Conservation (phyloP, 2,329 filamentous ascomycete species). For the Pseudogymnoascus sp. region DNA sequence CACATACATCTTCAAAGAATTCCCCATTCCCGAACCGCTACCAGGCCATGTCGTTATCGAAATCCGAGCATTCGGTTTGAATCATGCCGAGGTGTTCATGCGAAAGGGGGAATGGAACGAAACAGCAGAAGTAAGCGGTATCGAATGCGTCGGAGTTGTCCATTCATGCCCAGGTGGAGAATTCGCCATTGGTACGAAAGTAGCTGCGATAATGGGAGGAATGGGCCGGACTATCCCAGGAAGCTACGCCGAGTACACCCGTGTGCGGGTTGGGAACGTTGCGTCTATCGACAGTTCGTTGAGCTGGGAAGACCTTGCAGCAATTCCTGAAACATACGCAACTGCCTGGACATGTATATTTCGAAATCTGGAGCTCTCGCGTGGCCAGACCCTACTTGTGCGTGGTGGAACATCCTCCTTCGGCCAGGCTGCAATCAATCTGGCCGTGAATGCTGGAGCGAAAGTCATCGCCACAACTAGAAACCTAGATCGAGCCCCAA, state of each 20-base stretch:
- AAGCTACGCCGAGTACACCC: conserved; percentile 23
- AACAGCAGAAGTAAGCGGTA: conserved; percentile 20
- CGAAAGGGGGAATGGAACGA: conserved; percentile 15
- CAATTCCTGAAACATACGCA: conserved; percentile 20
- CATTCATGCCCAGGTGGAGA: conserved; percentile 17
- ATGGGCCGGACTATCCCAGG: conserved; percentile 19
- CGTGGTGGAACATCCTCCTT: conserved; percentile 37
- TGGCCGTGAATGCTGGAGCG: conserved; percentile 32
- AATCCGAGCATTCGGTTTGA: conserved; percentile 36
- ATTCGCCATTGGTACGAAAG: conserved; percentile 16
- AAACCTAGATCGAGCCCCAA: conserved; percentile 6
- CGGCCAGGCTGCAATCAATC: conserved; percentile 35
- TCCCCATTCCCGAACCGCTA: conserved; percentile 34
- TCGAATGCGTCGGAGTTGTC: conserved; percentile 22
- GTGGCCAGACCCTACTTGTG: conserved; percentile 24
- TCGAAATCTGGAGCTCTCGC: conserved; percentile 17
- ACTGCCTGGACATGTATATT: conserved; percentile 23
- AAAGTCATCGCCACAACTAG: conserved; percentile 20
- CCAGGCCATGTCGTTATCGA: conserved; percentile 34
- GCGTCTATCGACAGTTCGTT: conserved; percentile 14
- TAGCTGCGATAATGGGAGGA: conserved; percentile 22
- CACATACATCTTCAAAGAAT: conserved; percentile 25
- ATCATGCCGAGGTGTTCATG: conserved; percentile 25
- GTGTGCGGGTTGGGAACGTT: conserved; percentile 16
- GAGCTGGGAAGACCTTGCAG: conserved; percentile 20